These are phyloP conservation scores for Cladosporium sp. DNA, from an alignment of 2,329 filamentous ascomycete species.

Conservation along the genomic window DNA sequence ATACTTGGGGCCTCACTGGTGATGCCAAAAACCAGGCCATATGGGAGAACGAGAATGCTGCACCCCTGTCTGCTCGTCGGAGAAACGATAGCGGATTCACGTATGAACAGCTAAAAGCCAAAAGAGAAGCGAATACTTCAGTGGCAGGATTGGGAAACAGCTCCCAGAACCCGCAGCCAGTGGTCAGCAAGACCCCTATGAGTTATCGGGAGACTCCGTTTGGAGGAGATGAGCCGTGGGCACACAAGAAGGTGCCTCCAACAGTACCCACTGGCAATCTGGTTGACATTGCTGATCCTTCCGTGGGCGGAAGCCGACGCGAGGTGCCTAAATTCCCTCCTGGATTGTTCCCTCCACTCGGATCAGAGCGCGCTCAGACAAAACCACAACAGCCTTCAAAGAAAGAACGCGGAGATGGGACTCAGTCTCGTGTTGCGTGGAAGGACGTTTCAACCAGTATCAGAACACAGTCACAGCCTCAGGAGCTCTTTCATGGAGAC, in stretches of 20 bases:
- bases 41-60: conserved; percentile 14
- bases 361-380: neutral
- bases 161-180: neutral
- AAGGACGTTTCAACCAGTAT: no score
- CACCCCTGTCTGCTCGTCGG: neutral
- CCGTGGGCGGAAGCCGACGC: neutral
- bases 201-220: conserved; percentile 1
- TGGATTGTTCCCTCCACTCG: neutral
- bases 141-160: no score
- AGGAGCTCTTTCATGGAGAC: no score
- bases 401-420: no score
- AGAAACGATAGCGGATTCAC: neutral
- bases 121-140: neutral
- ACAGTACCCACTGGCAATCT: conserved; percentile 3
- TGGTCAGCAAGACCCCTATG: neutral
- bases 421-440: no score
- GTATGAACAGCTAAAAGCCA: neutral
- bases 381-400: no score
- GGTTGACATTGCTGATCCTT: conserved; percentile 1
- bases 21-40: conserved; percentile 12
- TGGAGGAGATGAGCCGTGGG: conserved; percentile 13
- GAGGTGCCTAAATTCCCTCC: neutral
- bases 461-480: no score
- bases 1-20: conserved; percentile 14
- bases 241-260: conserved; percentile 9